Percentiles rank a stretch among this genome's conserved stretches.
Evolutionary conservation across 1,284 basidiomycete species (phyloP).

Genomic region (Schizophyllum amplum): DNA sequence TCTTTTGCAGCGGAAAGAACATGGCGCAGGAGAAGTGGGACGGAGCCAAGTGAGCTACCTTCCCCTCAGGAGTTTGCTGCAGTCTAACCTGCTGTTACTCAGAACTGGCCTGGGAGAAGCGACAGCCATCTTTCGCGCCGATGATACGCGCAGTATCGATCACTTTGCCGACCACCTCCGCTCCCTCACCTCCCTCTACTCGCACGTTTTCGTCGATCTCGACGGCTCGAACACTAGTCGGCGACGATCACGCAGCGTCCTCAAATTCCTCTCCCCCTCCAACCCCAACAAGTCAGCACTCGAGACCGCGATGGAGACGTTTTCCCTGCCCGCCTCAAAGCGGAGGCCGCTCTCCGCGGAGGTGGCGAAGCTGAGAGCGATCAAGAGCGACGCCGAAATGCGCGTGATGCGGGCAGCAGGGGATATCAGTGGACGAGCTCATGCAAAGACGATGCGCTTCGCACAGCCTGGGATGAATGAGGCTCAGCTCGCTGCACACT

Average conservation of each 20-base stretch:
- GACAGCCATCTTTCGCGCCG: slow-evolving; percentile 62
- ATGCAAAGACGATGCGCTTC: slow-evolving; percentile 82
- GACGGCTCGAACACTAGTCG: slow-evolving; percentile 12
- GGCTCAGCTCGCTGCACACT: slow-evolving; percentile 72
- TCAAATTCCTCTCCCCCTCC: slow-evolving; percentile 37
- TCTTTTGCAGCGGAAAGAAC: slow-evolving; percentile 78
- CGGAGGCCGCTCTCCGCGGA: slow-evolving; percentile 49
- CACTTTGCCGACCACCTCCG: slow-evolving; percentile 45
- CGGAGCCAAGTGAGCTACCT: slow-evolving; percentile 53
- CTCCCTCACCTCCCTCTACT: slow-evolving; percentile 28
- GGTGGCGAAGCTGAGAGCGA: slow-evolving; percentile 51
- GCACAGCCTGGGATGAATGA: slow-evolving; percentile 68
- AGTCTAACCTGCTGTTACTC: neutral
- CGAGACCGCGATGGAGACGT: too few species aligned
- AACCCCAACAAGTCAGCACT: slow-evolving; percentile 32
- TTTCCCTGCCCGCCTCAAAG: slow-evolving; percentile 36
- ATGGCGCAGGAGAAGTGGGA: slow-evolving; percentile 86
- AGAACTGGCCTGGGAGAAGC: slow-evolving; percentile 59
- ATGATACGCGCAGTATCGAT: slow-evolving; percentile 57
- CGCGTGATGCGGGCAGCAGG: slow-evolving; percentile 67
- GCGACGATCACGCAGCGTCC: slow-evolving; percentile 12
- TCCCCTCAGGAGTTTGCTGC: slow-evolving; percentile 10
- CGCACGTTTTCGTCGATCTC: slow-evolving; percentile 33
- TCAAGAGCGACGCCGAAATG: slow-evolving; percentile 70
- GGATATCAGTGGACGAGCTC: slow-evolving; percentile 67